These are phyloP conservation scores for Boletus tylopilopsis DNA, from an alignment of 768 basidiomycete genomes.

Conservation along the genomic window DNA sequence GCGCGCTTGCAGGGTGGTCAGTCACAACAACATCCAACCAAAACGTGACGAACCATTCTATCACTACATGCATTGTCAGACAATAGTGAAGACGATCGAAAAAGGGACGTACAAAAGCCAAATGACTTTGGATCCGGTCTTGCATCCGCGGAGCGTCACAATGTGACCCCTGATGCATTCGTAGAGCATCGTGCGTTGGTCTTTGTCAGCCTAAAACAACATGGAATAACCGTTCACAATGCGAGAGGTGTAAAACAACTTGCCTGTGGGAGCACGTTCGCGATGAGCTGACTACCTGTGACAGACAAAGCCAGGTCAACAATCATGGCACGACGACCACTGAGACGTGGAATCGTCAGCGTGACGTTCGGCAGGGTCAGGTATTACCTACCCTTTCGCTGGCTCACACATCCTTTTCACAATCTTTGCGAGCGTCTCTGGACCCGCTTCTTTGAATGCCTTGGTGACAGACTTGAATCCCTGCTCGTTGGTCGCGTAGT, in stretches of 20 bases:
- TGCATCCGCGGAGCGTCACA: constrained; percentile 85
- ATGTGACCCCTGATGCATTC: constrained; percentile 87
- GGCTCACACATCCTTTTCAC: constrained; percentile 84
- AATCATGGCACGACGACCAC: constrained; percentile 76
- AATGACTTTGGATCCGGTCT: constrained; percentile 88
- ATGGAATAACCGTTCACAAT: constrained; percentile 9
- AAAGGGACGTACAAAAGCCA: constrained; percentile 65
- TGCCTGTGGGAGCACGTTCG: constrained; percentile 75
- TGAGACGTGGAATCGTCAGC: constrained; percentile 24
- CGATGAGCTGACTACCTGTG: constrained; percentile 83
- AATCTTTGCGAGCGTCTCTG: constrained; percentile 68
- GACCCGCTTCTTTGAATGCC: constrained; percentile 80
- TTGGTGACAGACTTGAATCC: constrained; percentile 87
- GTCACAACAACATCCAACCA: constrained; percentile 7
- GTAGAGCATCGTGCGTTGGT: constrained; percentile 76
- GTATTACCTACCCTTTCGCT: constrained; percentile 58
- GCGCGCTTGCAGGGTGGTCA: constrained; percentile 43
- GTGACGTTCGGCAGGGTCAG: background rate
- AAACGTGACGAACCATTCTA: constrained; percentile 44
- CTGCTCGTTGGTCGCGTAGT: constrained; percentile 79
- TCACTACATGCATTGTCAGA: constrained; percentile 38
- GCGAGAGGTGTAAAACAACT: constrained; percentile 14
- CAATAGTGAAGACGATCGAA: background rate
- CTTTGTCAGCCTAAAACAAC: constrained; percentile 67
- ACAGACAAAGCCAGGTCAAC: constrained; percentile 82